Conservation (phyloP, 495 filamentous ascomycete species). For the Aspergillus nanangensis region DNA sequence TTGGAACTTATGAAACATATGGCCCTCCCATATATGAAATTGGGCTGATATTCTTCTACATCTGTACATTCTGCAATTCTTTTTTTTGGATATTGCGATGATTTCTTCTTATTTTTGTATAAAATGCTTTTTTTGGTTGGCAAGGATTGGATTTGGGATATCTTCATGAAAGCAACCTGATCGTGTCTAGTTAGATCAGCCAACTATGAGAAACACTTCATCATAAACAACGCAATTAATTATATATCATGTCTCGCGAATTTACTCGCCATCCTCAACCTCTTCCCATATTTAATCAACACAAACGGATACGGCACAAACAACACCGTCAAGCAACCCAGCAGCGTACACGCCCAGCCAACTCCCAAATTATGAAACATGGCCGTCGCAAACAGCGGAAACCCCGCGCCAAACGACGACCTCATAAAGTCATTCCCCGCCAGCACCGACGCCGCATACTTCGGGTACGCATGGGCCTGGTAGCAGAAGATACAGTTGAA, state of each 20-base stretch:
- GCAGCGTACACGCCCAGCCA: constrained; percentile 55
- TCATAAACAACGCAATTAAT: too few relatives aligned
- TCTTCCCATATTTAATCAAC: constrained; percentile 24
- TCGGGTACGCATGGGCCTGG: constrained; percentile 39
- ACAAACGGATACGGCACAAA: constrained; percentile 38
- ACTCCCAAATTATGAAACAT: constrained; percentile 60
- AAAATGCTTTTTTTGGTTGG: constrained; percentile 4
- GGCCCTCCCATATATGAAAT: too few relatives aligned
- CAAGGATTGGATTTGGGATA: background rate
- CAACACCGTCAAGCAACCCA: constrained; percentile 49
- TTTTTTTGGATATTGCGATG: constrained; percentile 1
- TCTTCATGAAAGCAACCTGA: too few relatives aligned
- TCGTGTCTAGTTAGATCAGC: too few relatives aligned
- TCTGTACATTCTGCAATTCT: constrained; percentile 7
- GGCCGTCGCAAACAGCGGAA: constrained; percentile 40
- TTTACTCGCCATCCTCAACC: constrained; percentile 21
- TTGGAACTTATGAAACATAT: constrained; percentile 1
- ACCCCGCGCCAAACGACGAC: constrained; percentile 42
- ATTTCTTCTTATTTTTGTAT: constrained; percentile 4
- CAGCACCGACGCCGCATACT: constrained; percentile 44
- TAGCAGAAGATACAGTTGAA: constrained; percentile 49
- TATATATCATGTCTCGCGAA: constrained; percentile 17
- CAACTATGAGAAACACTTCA: too few relatives aligned
- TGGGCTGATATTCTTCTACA: too few relatives aligned
- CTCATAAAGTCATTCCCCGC: constrained; percentile 50